Base-by-base conservation (phyloP, 129 eudicot genomes). In the Solidago caesia region DNA sequence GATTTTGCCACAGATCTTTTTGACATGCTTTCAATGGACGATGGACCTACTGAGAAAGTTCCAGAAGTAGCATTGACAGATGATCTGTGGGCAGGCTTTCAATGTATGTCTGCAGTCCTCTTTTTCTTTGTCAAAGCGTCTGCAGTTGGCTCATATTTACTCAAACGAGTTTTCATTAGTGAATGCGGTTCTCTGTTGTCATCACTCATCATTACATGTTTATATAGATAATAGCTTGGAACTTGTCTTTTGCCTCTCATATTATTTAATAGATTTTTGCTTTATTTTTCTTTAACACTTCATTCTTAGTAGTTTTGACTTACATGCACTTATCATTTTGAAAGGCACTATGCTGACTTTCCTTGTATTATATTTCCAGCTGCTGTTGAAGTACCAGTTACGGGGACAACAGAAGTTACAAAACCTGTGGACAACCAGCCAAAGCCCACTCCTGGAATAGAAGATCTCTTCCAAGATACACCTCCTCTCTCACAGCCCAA, bases 61-160 rank as follows among this genome's bases (percentile, higher is more conserved):
- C 78, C 89, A 15, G 95, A 69, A 62, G 82, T 68, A 72, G 87
- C 86, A 67, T 81, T 85, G 55, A 21, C 74, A 49, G 99, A 95
- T 77, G 99, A 91, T 83, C 62, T 82, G 45, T 91, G 99, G 99
- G 97, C 96, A n/a, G 94, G 96, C 62, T 95, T 95, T 77, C 99
- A 95, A 79, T 89, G 99, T 95, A 91, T 25, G 86, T 74, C 68
- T 70, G 9, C 46, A 33, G 16, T 52, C 65, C 29, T 70, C 60
- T 79, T 33, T 33, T 33, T 33, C 39, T 33, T 33, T 33, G 39
- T 33, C 39, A 33, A 33, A 33, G 39, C 39, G 3, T 33, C 3
- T 33, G 39, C 39, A 33, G 39, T 33, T 33, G 2, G 39, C 39
- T 33, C 39, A 33, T 33, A 1, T 33, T 33, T 73, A 64, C 8